Conservation (phyloP, 441 rosid species). For the Metrosideros polymorpha region DNA sequence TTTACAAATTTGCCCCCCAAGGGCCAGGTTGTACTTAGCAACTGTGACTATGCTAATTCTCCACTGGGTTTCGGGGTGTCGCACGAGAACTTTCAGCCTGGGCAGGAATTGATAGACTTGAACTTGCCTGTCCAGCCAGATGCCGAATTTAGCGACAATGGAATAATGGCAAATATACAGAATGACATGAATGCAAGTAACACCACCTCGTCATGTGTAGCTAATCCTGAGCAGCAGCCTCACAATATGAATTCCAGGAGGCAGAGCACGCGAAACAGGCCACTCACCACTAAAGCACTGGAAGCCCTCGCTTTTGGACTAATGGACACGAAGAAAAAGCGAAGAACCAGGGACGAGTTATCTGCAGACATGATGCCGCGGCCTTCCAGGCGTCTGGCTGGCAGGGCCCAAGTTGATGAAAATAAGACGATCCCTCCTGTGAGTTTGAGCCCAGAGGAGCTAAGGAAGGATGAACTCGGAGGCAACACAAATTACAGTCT, state of each 20-base stretch:
- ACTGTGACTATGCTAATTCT: neutral
- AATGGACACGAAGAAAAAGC: constrained; percentile 16
- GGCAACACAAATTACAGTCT: neutral
- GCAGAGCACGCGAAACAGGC: constrained; percentile 34
- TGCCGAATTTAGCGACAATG: neutral
- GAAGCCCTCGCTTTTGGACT: constrained; percentile 38
- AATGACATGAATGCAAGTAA: neutral
- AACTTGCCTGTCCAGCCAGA: constrained; percentile 8
- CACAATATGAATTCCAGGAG: constrained; percentile 12
- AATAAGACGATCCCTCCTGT: neutral
- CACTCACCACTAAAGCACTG: constrained; percentile 26
- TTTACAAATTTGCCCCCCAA: neutral
- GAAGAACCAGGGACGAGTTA: constrained; percentile 6
- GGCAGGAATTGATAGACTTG: neutral
- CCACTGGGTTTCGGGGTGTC: neutral
- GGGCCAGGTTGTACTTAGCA: neutral
- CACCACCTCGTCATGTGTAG: neutral
- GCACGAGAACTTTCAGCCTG: neutral
- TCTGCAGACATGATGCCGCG: neutral
- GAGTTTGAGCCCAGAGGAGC: neutral
- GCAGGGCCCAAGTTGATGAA: neutral
- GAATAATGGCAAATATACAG: neutral
- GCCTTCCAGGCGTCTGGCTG: neutral
- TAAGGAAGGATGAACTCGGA: neutral
- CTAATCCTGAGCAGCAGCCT: neutral